Percentiles rank a stretch among this genome's conserved stretches.
phyloP scores from a whole-genome alignment of 2,329 filamentous ascomycete genomes.

The Fusarium foetens region DNA sequence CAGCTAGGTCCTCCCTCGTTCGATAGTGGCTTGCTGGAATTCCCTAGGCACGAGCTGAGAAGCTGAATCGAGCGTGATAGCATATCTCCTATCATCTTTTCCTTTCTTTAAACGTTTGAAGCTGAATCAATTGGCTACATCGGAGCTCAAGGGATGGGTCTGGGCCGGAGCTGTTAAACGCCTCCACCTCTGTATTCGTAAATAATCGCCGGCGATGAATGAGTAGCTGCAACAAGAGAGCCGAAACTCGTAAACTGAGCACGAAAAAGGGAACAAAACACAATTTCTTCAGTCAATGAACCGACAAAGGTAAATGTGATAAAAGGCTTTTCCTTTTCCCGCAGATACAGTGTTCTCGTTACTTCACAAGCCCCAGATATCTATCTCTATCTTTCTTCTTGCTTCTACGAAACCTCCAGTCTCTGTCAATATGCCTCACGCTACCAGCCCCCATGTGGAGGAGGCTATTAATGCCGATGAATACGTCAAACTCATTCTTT shows the following conservation, averaged over 20 bases:
- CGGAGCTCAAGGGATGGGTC: not conserved
- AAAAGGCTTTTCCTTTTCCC: not conserved
- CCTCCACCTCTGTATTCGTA: not conserved
- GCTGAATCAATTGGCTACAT: not conserved
- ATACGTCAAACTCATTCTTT: constrained; percentile 54
- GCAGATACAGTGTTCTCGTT: not conserved
- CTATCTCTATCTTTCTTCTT: no score
- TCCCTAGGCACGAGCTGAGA: not conserved
- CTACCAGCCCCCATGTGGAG: not conserved
- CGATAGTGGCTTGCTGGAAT: constrained; percentile 12
- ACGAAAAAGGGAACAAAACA: not conserved
- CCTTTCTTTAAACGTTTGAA: not conserved
- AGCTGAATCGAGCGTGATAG: no score
- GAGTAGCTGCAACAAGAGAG: not conserved
- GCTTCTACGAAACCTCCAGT: not conserved
- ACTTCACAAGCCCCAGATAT: not conserved
- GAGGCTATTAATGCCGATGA: not conserved
- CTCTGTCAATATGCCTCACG: not conserved
- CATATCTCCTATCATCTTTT: not conserved
- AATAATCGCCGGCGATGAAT: not conserved
- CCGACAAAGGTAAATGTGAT: not conserved
- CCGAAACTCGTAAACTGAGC: not conserved
- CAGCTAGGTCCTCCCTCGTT: not conserved
- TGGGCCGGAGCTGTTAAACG: not conserved
- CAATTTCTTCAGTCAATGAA: not conserved